Base-by-base conservation (phyloP, 495 filamentous ascomycete species). In the Letharia lupina region DNA sequence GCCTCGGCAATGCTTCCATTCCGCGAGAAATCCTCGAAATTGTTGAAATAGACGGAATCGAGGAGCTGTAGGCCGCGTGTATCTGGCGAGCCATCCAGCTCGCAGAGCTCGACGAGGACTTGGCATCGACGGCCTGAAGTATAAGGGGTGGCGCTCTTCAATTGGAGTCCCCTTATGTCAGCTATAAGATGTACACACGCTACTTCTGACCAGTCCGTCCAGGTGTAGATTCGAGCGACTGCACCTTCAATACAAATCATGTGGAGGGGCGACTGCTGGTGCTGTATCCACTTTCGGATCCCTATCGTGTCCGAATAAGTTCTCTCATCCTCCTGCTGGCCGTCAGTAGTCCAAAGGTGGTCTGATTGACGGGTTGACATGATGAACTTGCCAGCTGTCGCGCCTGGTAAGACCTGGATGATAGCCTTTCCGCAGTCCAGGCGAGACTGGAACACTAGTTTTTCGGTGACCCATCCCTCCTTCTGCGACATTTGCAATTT, bases 131-230 rank as follows among this genome's bases (percentile, higher is more conserved):
- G n/a, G 12, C 50, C 20, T 23, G 47, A 50, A 23, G n/a, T 50
- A 28, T 33, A 31, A 15, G 50, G 28, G 50, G 28, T 54, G 12
- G 7, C 50, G 50, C 50, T 54, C 50, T 54, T 54, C 50, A 54
- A 54, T 15, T 33, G 50, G 9, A 54, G 50, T 33, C 23, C 50
- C 50, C 1, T 54, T 5, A 60, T 64, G 33, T 65, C 63, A 41
- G 50, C 52, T 37, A 41, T 60, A 35, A 71, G 59, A 65, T 40
- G 52, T 6, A 73, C 41, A n/a, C 4, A 71, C 31, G 65, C 60
- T 28, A 73, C 42, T 64, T 73, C 70, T 35, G 70, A 72, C 70
- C 72, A 70, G 61, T 73, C 68, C 58, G 33, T 64, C 72, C 72
- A 73, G 52, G 61, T 13, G 52, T 70, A 72, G 62, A 73, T 61